A percentile compares a stretch with the other conserved stretches of the same genome.
These are phyloP conservation scores for Colletotrichum liaoningense DNA, from an alignment of 2,329 filamentous ascomycete species.

Conservation along the genomic window DNA sequence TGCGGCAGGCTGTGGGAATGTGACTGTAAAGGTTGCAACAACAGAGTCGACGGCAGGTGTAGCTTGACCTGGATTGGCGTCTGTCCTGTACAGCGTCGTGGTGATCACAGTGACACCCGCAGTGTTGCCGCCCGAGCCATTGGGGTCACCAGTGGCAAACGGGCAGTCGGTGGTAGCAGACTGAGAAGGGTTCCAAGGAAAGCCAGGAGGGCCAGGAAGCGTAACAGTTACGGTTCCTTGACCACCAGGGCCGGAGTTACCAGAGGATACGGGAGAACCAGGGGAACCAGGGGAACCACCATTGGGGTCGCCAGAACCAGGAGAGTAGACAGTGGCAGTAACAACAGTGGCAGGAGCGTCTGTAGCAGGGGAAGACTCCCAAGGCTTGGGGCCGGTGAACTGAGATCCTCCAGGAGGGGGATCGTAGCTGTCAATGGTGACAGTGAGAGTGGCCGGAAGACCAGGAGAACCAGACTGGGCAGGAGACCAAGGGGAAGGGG, in stretches of 20 bases:
- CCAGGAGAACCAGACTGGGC: conserved; percentile 22
- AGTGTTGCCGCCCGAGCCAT: conserved; percentile 3
- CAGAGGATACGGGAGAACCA: neutral
- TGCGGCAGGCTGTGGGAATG: conserved; percentile 11
- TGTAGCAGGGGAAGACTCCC: conserved; percentile 25
- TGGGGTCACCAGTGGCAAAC: neutral
- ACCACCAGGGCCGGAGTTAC: neutral
- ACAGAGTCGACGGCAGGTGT: conserved; percentile 9
- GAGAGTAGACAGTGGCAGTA: conserved; percentile 37
- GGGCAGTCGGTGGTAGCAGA: neutral
- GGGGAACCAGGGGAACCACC: neutral
- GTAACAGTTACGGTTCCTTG: neutral
- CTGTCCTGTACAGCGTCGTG: conserved; percentile 17
- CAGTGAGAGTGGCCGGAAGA: conserved; percentile 34
- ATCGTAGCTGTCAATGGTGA: conserved; percentile 34
- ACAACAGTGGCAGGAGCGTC: conserved; percentile 30
- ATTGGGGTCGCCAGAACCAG: neutral
- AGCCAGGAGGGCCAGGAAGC: conserved; percentile 1
- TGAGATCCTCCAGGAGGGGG: conserved; percentile 37
- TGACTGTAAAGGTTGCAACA: conserved; percentile 32
- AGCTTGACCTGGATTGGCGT: neutral
- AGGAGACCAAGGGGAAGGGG: conserved; percentile 23
- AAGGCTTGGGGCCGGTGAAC: conserved; percentile 34
- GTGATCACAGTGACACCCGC: conserved; percentile 28
- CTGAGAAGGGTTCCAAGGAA: conserved; percentile 22